Evolutionary conservation across 2,329 filamentous ascomycete species (phyloP), one percentile per base, ranked within the genome.

Genomic region (Neonectria neomacrospora): DNA sequence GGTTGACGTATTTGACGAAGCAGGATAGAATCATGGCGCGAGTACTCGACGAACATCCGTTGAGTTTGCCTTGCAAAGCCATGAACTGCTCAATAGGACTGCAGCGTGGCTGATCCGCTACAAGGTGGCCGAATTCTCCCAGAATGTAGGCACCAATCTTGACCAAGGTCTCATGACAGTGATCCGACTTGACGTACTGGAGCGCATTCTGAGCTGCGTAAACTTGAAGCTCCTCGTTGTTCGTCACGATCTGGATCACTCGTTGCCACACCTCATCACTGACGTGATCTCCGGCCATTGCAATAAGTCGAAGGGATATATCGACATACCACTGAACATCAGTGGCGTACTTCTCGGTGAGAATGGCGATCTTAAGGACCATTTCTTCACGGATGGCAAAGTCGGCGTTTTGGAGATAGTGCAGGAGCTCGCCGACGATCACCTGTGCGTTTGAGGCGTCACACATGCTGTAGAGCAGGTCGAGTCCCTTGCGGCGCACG

Each of bases 271-370:
- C 96, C 80, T 99, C 96, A 67, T 99, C 96, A 78, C 95, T 98
- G 71, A 99, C 95, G 77, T 99, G 96, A 74, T 99, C 96, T 70
- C 96, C 96, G 3, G 96, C 96, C 88, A 98, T 94, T 62, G 95
- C 94, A 63, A 99, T 94, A 55, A 99, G 86, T 59, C 95, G 90
- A 69, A 99, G 84, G 11, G 96, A 97, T 71, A 98, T 97, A 76
- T 99, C 95, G 66, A 99, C 96, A 78, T 99, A 99, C 96, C 96
- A 99, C 81, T 98, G 95, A 20, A 97, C 93, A 74, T 99, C 96
- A 1, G 94, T 97, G 23, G 96, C 96, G 77, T 99, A 99, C 77
- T 98, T 98, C 77, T 99, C 96, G 0, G 96, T 98, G 68, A 99
- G 80, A 74, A 99, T 99, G 55, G 96, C 96, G 79, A 99, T 97